Base-by-base conservation (phyloP, 345 rosid genomes). In the Dovyalis caffra region DNA sequence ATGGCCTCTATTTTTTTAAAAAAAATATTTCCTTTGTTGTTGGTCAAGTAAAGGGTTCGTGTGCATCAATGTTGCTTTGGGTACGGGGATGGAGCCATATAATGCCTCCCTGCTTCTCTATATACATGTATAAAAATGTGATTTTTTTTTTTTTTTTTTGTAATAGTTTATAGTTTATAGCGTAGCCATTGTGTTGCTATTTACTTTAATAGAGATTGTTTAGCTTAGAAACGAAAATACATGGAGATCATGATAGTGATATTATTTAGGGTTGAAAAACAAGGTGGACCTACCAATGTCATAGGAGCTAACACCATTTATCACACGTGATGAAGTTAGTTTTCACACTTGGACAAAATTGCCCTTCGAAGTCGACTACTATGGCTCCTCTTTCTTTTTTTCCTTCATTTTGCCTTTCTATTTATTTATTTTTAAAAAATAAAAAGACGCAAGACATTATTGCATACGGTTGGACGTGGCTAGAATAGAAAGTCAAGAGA, bases 1-100 rank as follows among this genome's bases (percentile, higher is more conserved):
- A n/a, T n/a, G n/a, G n/a, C n/a, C n/a, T n/a, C n/a, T n/a, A n/a
- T n/a, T n/a, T n/a, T n/a, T n/a, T n/a, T n/a, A n/a, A n/a, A n/a
- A n/a, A n/a, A n/a, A n/a, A n/a, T n/a, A n/a, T n/a, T n/a, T n/a
- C n/a, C n/a, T n/a, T n/a, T n/a, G n/a, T n/a, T n/a, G n/a, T n/a
- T n/a, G n/a, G n/a, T n/a, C n/a, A n/a, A n/a, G n/a, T n/a, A n/a
- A n/a, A n/a, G n/a, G n/a, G n/a, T n/a, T n/a, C n/a, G n/a, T n/a
- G n/a, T n/a, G n/a, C n/a, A n/a, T n/a, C n/a, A n/a, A 31, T 47
- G 72, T 31, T 69, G 72, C 72, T 69, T 47, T 18, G 8, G 43
- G 58, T 3, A 1, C 2, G n/a, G 37, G 14, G 29, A 26, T 29
- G 9, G 20, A 62, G 29, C 66, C 34, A 62, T 37, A 11, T 4